phyloP scores from a whole-genome alignment of 2,329 filamentous ascomycete genomes.

The Aulographum hederae region DNA sequence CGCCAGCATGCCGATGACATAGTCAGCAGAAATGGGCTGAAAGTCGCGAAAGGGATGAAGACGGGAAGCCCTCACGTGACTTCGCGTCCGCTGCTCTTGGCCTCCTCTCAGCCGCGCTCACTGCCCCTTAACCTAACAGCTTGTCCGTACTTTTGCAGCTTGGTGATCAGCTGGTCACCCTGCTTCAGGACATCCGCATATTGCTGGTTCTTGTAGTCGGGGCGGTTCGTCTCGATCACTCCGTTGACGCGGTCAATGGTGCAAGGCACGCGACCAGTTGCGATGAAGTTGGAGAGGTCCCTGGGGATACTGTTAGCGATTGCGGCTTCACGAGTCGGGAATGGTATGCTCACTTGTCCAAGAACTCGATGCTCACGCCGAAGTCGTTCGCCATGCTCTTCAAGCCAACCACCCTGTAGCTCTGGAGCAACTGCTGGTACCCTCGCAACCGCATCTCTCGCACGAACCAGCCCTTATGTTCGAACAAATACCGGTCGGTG shows the following conservation, averaged over 20 bases:
- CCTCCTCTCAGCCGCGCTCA: constrained; percentile 54
- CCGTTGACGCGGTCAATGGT: constrained; percentile 95
- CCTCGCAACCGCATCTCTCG: constrained; percentile 93
- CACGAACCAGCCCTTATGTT: constrained; percentile 95
- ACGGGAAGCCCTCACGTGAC: no score
- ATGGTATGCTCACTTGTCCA: constrained; percentile 60
- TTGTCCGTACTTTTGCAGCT: constrained; percentile 98
- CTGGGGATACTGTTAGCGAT: constrained; percentile 25
- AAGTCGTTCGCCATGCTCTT: constrained; percentile 96
- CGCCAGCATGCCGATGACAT: no score
- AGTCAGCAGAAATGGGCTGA: no score
- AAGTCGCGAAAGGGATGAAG: no score
- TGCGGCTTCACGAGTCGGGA: no score
- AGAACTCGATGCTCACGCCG: constrained; percentile 87
- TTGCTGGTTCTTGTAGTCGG: constrained; percentile 99
- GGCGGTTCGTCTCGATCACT: constrained; percentile 93
- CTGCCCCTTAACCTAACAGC: constrained; percentile 86
- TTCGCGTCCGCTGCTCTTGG: no score
- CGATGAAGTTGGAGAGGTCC: constrained; percentile 93
- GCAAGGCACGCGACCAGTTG: constrained; percentile 81
- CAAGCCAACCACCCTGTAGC: constrained; percentile 90
- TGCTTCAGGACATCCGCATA: constrained; percentile 97
- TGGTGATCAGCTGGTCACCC: constrained; percentile 93
- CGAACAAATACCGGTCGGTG: constrained; percentile 84
- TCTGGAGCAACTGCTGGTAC: constrained; percentile 93